phyloP scores from a whole-genome alignment of 2,329 filamentous ascomycete genomes.

The Amesomyces nigricolor region DNA sequence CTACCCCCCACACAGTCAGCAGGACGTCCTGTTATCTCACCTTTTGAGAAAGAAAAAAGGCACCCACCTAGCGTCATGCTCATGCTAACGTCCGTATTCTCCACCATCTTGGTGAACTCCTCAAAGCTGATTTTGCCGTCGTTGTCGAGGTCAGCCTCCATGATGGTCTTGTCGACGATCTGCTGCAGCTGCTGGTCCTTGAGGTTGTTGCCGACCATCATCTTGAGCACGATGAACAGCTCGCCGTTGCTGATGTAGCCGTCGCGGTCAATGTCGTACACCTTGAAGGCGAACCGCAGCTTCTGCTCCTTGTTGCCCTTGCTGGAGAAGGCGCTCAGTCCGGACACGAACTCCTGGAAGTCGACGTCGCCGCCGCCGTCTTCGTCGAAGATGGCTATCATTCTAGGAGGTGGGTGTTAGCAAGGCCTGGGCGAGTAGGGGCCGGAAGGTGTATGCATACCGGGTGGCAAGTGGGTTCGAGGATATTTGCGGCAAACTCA shows the following conservation, averaged over 20 bases:
- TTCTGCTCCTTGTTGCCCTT: constrained; percentile 99
- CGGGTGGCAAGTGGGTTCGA: constrained; percentile 95
- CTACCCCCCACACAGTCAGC: not conserved
- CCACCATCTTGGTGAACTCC: constrained; percentile 98
- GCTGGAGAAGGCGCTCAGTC: constrained; percentile 89
- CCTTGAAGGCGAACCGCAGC: constrained; percentile 94
- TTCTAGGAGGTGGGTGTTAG: constrained; percentile 46
- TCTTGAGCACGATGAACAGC: constrained; percentile 98
- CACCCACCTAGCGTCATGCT: constrained; percentile 9
- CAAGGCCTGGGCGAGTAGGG: not conserved
- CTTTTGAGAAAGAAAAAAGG: too few species aligned
- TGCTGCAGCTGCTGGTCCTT: constrained; percentile 99
- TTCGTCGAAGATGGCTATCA: constrained; percentile 99
- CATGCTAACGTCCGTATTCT: constrained; percentile 33
- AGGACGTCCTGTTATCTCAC: not conserved
- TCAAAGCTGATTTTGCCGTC: constrained; percentile 99
- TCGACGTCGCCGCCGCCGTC: constrained; percentile 97
- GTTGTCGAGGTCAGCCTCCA: constrained; percentile 94
- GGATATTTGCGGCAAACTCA: constrained; percentile 93
- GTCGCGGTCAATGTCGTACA: constrained; percentile 98
- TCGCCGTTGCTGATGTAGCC: constrained; percentile 98
- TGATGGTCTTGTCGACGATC: constrained; percentile 99
- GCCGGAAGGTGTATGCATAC: constrained; percentile 36
- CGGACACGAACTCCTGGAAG: constrained; percentile 97
- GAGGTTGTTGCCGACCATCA: constrained; percentile 99